These are phyloP conservation scores for Hansenula anomala DNA, from an alignment of 1,139 yeast genomes.

Conservation along the genomic window DNA sequence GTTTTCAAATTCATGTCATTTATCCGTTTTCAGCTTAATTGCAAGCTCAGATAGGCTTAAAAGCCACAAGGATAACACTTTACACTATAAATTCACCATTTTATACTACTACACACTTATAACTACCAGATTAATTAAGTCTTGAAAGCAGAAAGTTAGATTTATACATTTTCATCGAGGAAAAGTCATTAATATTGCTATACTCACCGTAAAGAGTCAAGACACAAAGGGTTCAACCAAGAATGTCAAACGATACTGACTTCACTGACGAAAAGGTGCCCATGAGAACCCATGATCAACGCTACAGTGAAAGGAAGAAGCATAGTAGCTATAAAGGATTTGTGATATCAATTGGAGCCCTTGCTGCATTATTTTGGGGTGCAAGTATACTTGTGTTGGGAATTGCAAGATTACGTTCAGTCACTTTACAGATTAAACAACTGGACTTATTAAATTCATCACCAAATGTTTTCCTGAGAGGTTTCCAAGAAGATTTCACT, in stretches of 20 bases:
- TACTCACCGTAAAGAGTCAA: too few relatives aligned
- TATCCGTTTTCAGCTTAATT: too few relatives aligned
- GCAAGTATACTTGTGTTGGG: constrained; percentile 6
- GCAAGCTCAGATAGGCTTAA: too few relatives aligned
- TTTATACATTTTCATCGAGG: too few relatives aligned
- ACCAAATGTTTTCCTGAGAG: constrained; percentile 1
- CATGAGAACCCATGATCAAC: not conserved
- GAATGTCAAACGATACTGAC: not conserved
- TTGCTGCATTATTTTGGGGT: constrained; percentile 15
- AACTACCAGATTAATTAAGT: too few relatives aligned
- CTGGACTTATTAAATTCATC: not conserved
- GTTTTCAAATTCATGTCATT: too few relatives aligned
- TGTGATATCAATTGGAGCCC: not conserved
- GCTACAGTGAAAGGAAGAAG: not conserved
- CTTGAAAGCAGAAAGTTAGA: too few relatives aligned
- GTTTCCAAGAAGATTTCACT: not conserved
- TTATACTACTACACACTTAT: too few relatives aligned
- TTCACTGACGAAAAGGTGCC: not conserved
- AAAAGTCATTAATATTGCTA: too few relatives aligned
- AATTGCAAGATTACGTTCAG: not conserved
- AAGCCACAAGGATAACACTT: too few relatives aligned
- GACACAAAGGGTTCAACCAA: not conserved
- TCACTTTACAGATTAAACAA: not conserved
- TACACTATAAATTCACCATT: too few relatives aligned
- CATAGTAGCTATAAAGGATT: not conserved